Conservation (phyloP, 805 yeast species). For the Helenozyma rhizophorensis region DNA sequence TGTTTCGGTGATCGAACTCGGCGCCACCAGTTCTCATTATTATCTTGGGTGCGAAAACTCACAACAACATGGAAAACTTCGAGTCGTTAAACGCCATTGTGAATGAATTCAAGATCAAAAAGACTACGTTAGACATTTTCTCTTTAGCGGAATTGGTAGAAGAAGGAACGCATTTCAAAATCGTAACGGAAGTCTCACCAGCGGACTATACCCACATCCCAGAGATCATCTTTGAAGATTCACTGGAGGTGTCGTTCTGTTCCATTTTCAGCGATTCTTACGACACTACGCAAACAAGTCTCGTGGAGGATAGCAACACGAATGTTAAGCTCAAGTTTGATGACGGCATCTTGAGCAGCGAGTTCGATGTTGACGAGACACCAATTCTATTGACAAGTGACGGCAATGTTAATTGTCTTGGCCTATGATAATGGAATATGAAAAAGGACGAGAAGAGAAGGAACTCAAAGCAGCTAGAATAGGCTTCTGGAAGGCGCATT, state of each 20-base stretch:
- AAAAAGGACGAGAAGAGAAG: conserved; percentile 1
- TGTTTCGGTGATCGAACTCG: too few relatives aligned
- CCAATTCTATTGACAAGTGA: conserved; percentile 11
- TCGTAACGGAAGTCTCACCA: neutral
- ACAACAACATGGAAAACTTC: conserved; percentile 17
- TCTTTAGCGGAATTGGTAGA: conserved; percentile 8
- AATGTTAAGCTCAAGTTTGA: conserved; percentile 12
- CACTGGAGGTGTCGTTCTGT: conserved; percentile 12
- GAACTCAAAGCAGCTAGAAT: neutral
- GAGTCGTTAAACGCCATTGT: conserved; percentile 17
- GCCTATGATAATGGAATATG: neutral
- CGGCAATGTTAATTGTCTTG: neutral
- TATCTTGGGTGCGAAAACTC: conserved; percentile 1
- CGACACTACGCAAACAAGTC: neutral
- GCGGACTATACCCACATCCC: too few relatives aligned
- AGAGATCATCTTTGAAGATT: conserved; percentile 10
- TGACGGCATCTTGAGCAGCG: conserved; percentile 14
- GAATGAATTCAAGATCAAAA: conserved; percentile 16
- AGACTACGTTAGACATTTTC: conserved; percentile 12
- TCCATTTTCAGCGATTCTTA: conserved; percentile 10
- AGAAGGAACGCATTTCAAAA: neutral
- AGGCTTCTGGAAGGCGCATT: conserved; percentile 22
- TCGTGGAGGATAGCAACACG: too few relatives aligned
- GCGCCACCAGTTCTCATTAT: too few relatives aligned
- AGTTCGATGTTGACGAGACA: conserved; percentile 9